A percentile compares a stretch with the other conserved stretches of the same genome.
phyloP scores from a whole-genome alignment of 495 filamentous ascomycete species.

The Talaromyces stipitatus region DNA sequence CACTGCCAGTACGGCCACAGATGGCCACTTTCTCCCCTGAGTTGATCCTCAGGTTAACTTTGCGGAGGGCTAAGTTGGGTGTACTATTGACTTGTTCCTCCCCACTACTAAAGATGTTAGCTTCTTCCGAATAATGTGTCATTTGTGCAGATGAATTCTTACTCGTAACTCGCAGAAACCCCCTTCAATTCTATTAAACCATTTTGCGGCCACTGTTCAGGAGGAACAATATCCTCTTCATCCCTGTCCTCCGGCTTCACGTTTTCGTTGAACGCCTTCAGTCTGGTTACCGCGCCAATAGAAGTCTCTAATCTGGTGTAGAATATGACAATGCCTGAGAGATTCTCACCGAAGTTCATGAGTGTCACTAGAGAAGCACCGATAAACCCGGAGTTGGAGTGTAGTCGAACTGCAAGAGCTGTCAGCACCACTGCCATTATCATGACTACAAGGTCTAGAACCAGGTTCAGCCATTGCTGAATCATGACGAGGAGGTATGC shows the following conservation, averaged over 20 bases:
- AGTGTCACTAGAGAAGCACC: slow-evolving; percentile 53
- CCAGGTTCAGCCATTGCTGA: slow-evolving; percentile 63
- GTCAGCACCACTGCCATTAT: slow-evolving; percentile 48
- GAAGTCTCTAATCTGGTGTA: slow-evolving; percentile 52
- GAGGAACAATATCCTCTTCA: slow-evolving; percentile 28
- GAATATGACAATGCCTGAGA: slow-evolving; percentile 42
- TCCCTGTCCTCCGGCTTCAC: slow-evolving; percentile 41
- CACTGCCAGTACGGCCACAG: slow-evolving; percentile 33
- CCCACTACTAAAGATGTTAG: slow-evolving; percentile 27
- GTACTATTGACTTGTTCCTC: background rate
- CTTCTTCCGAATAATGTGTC: slow-evolving; percentile 9
- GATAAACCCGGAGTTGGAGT: slow-evolving; percentile 38
- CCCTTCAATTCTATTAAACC: slow-evolving; percentile 19
- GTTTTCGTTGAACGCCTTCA: slow-evolving; percentile 45
- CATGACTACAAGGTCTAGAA: slow-evolving; percentile 52
- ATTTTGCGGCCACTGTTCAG: slow-evolving; percentile 36
- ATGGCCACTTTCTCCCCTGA: slow-evolving; percentile 53
- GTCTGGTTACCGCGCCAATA: slow-evolving; percentile 49
- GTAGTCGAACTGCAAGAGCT: slow-evolving; percentile 35
- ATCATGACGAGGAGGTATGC: slow-evolving; percentile 54
- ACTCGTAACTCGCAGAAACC: slow-evolving; percentile 27
- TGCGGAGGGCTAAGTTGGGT: background rate
- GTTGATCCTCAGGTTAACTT: slow-evolving; percentile 15
- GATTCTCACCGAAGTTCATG: slow-evolving; percentile 42
- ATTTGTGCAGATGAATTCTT: slow-evolving; percentile 42